phyloP scores from a whole-genome alignment of 805 yeast genomes.

The Saccharomyces paradoxus region DNA sequence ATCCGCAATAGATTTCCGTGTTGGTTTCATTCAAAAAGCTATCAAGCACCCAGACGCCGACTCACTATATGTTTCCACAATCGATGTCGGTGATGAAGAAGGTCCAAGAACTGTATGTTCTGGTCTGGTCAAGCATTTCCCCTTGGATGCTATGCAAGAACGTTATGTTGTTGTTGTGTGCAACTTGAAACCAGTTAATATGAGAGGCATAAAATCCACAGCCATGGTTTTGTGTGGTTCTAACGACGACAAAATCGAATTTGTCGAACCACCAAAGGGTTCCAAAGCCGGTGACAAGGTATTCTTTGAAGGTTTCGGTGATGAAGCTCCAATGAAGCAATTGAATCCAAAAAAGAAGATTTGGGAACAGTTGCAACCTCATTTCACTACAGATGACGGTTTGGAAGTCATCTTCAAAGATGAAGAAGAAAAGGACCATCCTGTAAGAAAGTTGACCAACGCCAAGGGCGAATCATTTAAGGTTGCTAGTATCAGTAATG shows the following conservation, averaged over 20 bases:
- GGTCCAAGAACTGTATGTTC: constrained; percentile 98
- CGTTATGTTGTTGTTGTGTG: constrained; percentile 87
- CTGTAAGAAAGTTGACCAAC: constrained; percentile 60
- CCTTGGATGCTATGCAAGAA: constrained; percentile 92
- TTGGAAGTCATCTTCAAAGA: constrained; percentile 74
- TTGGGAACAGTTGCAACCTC: constrained; percentile 93
- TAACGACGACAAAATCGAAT: constrained; percentile 66
- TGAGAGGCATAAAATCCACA: constrained; percentile 93
- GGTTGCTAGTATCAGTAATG: constrained; percentile 62
- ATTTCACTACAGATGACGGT: constrained; percentile 69
- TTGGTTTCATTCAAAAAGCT: constrained; percentile 95
- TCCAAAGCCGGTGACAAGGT: constrained; percentile 93
- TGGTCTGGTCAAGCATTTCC: constrained; percentile 83
- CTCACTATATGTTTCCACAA: constrained; percentile 90
- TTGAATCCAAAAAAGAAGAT: constrained; percentile 97
- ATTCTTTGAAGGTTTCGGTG: constrained; percentile 79
- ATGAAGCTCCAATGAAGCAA: constrained; percentile 82
- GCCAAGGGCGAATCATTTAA: constrained; percentile 71
- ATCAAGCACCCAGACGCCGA: constrained; percentile 97
- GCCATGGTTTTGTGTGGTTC: constrained; percentile 98
- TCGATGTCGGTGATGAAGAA: constrained; percentile 91
- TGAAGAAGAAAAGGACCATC: constrained; percentile 59
- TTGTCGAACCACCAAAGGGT: constrained; percentile 89
- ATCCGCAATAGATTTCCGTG: constrained; percentile 82
- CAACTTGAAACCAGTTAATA: constrained; percentile 92